Conservation (phyloP, 192 early-diverging fungal species). For the Thamnidium elegans region DNA sequence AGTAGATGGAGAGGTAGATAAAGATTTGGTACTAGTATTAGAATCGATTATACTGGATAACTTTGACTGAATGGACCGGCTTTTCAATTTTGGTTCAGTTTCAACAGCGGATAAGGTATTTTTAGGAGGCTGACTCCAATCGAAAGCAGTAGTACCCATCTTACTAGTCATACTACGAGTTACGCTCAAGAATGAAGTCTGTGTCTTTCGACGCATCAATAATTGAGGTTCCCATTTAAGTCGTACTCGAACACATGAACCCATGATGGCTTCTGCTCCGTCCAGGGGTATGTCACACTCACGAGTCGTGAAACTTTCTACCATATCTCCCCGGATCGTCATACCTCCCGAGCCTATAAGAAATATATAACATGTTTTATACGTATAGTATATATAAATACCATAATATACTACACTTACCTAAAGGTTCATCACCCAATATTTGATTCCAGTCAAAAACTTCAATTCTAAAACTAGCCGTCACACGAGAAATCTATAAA, state of each 20-base stretch:
- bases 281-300: conserved; percentile 40
- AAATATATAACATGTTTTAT: no score
- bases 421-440: conserved; percentile 48
- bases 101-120: neutral
- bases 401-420: conserved; percentile 25
- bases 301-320: conserved; percentile 41
- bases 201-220: conserved; percentile 50
- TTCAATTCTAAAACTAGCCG: conserved; percentile 47
- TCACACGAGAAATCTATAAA: conserved; percentile 24
- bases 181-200: conserved; percentile 37
- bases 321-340: conserved; percentile 19
- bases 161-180: conserved; percentile 43
- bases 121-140: neutral
- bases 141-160: conserved; percentile 18
- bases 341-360: conserved; percentile 32
- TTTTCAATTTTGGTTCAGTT: neutral
- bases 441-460: conserved; percentile 72
- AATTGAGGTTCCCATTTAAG: conserved; percentile 58
- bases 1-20: no score
- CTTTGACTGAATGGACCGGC: no score
- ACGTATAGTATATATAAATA: no score
- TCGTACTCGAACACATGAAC: conserved; percentile 42
- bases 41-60: no score
- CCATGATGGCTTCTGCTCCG: conserved; percentile 25
- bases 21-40: no score